Evolutionary conservation across 805 yeast species (phyloP).

Genomic region (Cyberlindnera maritima): DNA sequence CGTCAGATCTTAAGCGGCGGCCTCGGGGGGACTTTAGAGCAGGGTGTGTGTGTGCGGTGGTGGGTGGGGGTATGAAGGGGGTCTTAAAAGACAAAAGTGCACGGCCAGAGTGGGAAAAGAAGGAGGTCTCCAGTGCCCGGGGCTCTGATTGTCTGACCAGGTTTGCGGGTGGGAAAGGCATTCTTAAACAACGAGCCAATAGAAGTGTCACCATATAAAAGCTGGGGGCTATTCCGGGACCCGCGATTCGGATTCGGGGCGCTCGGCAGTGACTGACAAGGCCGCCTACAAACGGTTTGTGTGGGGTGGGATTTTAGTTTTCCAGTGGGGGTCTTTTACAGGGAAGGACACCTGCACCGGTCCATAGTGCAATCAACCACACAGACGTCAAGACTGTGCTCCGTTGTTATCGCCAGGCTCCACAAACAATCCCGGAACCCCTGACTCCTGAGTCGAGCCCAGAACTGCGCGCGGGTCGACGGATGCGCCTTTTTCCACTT

Average conservation of each 20-base stretch:
- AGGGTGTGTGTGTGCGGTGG: background rate
- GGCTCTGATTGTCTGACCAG: too few species aligned
- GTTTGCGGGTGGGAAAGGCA: too few species aligned
- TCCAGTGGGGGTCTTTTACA: too few species aligned
- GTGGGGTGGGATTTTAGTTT: background rate
- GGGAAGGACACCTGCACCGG: too few species aligned
- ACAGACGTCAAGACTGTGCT: too few species aligned
- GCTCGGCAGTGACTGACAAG: background rate
- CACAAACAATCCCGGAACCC: too few species aligned
- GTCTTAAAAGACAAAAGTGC: background rate
- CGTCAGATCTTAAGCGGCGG: background rate
- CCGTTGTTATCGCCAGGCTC: too few species aligned
- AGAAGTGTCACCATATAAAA: constrained; percentile 14
- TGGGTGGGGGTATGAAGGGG: background rate
- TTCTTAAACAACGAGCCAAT: constrained; percentile 7
- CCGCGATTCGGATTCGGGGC: constrained; percentile 3
- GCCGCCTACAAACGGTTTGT: too few species aligned
- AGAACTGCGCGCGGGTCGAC: background rate
- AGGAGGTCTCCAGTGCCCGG: too few species aligned
- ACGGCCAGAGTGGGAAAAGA: too few species aligned
- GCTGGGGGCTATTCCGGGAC: constrained; percentile 7
- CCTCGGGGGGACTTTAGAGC: constrained; percentile 1
- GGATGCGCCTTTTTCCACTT: background rate
- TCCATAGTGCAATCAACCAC: too few species aligned
- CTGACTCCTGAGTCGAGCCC: too few species aligned